A percentile compares a stretch with the other conserved stretches of the same genome.
These are phyloP conservation scores for Aspergillus sp. DNA, from an alignment of 2,329 filamentous ascomycete species.

Conservation along the genomic window DNA sequence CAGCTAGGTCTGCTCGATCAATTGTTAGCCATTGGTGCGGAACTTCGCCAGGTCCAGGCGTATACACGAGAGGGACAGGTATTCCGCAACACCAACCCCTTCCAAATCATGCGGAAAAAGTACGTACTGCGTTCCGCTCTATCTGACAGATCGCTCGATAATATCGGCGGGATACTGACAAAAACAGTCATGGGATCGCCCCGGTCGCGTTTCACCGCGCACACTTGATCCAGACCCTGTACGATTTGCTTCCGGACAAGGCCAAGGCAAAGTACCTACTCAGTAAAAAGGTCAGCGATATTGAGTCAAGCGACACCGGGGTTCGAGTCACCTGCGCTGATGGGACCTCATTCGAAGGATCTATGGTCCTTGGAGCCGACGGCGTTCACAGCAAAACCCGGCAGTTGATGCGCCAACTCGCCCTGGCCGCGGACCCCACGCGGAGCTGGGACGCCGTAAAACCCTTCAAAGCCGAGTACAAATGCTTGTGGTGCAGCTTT, in stretches of 20 bases:
- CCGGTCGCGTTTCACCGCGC: constrained; percentile 18
- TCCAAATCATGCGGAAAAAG: neutral
- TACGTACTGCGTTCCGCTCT: neutral
- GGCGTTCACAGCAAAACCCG: constrained; percentile 16
- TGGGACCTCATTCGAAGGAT: neutral
- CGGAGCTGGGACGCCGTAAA: neutral
- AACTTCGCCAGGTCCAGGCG: neutral
- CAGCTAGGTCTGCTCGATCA: neutral
- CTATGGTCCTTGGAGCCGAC: constrained; percentile 18
- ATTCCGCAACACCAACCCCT: neutral
- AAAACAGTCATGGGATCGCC: constrained; percentile 9
- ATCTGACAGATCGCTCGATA: too few species aligned
- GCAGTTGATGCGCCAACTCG: neutral
- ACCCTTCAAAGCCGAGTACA: constrained; percentile 6
- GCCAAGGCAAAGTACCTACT: neutral
- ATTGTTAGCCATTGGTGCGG: neutral
- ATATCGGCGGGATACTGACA: neutral
- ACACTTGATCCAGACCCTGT: constrained; percentile 13
- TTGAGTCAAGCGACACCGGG: neutral
- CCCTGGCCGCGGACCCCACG: neutral
- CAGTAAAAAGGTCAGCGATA: neutral
- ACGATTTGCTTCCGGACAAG: constrained; percentile 14
- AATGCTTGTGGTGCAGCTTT: constrained; percentile 4
- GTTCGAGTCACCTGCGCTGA: constrained; percentile 6
- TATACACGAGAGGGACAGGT: neutral